A percentile compares a stretch with the other conserved stretches of the same genome.
phyloP scores from a whole-genome alignment of 495 filamentous ascomycete species.

The Diplogelasinospora grovesii region DNA sequence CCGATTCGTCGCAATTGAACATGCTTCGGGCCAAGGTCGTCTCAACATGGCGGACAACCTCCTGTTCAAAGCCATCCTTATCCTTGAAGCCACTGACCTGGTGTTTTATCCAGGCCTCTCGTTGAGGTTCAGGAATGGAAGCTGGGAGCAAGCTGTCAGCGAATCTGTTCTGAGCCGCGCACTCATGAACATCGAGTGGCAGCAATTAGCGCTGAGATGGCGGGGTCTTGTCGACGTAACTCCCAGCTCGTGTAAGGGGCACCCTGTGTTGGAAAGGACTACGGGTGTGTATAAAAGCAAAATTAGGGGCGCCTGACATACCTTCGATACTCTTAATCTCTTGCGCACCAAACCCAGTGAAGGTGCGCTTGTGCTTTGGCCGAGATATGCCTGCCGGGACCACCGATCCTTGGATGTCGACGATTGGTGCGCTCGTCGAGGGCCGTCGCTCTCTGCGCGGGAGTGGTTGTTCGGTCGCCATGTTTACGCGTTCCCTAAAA shows the following conservation, averaged over 20 bases:
- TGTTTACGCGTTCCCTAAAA: slow-evolving; percentile 9
- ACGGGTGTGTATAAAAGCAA: not conserved
- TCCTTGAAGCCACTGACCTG: slow-evolving; percentile 62
- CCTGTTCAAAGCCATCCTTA: slow-evolving; percentile 62
- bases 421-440: slow-evolving; percentile 73
- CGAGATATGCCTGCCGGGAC: slow-evolving; percentile 62
- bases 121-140: slow-evolving; percentile 78
- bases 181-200: slow-evolving; percentile 4
- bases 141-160: slow-evolving; percentile 32
- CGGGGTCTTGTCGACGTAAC: no score
- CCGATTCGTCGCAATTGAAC: slow-evolving; percentile 96
- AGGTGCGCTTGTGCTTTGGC: slow-evolving; percentile 92
- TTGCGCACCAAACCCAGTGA: slow-evolving; percentile 78
- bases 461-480: slow-evolving; percentile 30
- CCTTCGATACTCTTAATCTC: slow-evolving; percentile 94
- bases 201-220: no score
- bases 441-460: slow-evolving; percentile 53
- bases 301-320: no score
- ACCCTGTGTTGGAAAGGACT: no score
- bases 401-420: slow-evolving; percentile 74
- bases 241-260: no score
- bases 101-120: slow-evolving; percentile 83
- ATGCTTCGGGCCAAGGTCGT: slow-evolving; percentile 92
- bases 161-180: slow-evolving; percentile 5
- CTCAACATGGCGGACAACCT: slow-evolving; percentile 89